Evolutionary conservation across 2,329 filamentous ascomycete species (phyloP).

Genomic region (Pseudopithomyces chartarum): DNA sequence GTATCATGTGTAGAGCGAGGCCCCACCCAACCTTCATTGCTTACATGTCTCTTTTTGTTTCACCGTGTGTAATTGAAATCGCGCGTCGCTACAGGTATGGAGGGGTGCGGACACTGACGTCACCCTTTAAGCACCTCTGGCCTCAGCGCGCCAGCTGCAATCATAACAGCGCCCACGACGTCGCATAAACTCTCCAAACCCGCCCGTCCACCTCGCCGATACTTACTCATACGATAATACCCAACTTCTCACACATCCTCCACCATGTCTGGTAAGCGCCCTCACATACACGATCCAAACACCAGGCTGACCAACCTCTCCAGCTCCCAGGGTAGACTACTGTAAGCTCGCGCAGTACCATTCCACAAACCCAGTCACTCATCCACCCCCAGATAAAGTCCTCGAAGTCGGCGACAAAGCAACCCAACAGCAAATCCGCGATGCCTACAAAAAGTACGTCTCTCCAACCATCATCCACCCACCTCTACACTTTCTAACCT

Average conservation of each 20-base stretch:
- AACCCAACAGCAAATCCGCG: slow-evolving; percentile 80
- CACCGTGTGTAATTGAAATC: background rate
- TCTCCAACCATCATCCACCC: background rate
- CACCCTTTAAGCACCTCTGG: background rate
- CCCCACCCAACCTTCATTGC: too few species aligned
- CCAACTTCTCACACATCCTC: background rate
- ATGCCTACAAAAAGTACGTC: slow-evolving; percentile 87
- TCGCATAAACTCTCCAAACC: background rate
- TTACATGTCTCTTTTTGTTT: background rate
- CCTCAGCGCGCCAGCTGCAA: background rate
- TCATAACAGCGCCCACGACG: background rate
- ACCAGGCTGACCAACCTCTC: slow-evolving; percentile 26
- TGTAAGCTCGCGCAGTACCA: slow-evolving; percentile 20
- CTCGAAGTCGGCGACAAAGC: slow-evolving; percentile 76
- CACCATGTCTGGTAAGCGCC: slow-evolving; percentile 29
- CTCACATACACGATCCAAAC: background rate
- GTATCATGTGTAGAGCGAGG: too few species aligned
- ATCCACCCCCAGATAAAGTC: slow-evolving; percentile 24
- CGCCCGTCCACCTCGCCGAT: background rate
- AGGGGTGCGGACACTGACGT: slow-evolving; percentile 2
- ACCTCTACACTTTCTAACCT: slow-evolving; percentile 6
- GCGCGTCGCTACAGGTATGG: background rate
- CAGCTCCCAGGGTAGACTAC: slow-evolving; percentile 30
- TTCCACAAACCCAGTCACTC: background rate
- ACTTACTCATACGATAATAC: background rate